Evolutionary conservation across 805 yeast species (phyloP).

Genomic region (Myxozyma lipomycoides): DNA sequence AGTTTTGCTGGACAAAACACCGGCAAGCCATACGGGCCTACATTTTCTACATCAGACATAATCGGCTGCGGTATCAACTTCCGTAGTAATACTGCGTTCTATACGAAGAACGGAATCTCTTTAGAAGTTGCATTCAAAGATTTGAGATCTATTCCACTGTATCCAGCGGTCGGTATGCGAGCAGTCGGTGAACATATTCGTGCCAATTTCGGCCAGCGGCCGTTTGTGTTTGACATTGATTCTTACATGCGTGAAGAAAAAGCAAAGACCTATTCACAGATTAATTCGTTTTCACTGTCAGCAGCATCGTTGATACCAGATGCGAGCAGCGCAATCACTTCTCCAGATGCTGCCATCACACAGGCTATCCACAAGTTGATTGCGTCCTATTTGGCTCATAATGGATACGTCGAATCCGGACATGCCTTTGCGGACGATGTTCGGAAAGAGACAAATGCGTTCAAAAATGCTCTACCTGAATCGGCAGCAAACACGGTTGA

Average conservation of each 20-base stretch:
- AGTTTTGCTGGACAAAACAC: conserved; percentile 41
- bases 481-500: neutral
- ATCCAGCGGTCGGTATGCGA: conserved; percentile 50
- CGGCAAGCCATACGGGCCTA: conserved; percentile 43
- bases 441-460: conserved; percentile 22
- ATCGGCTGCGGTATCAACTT: conserved; percentile 85
- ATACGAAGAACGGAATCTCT: conserved; percentile 74
- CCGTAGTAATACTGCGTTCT: conserved; percentile 57
- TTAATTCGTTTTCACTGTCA: conserved; percentile 20
- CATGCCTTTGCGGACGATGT: conserved; percentile 49
- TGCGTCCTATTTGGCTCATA: conserved; percentile 52
- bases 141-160: conserved; percentile 41
- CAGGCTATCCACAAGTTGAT: conserved; percentile 39
- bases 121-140: conserved; percentile 54
- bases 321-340: neutral
- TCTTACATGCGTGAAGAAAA: conserved; percentile 40
- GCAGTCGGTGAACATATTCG: conserved; percentile 41
- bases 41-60: conserved; percentile 55
- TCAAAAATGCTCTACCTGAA: conserved; percentile 2
- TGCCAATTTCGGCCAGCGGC: conserved; percentile 50
- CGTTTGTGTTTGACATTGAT: conserved; percentile 59
- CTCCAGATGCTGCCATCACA: conserved; percentile 20
- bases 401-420: conserved; percentile 55
- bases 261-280: conserved; percentile 18
- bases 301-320: neutral